A percentile compares a stretch with the other conserved stretches of the same genome.
Evolutionary conservation across 1,284 basidiomycete genomes (phyloP).

Genomic region (Phlebopus sp.): DNA sequence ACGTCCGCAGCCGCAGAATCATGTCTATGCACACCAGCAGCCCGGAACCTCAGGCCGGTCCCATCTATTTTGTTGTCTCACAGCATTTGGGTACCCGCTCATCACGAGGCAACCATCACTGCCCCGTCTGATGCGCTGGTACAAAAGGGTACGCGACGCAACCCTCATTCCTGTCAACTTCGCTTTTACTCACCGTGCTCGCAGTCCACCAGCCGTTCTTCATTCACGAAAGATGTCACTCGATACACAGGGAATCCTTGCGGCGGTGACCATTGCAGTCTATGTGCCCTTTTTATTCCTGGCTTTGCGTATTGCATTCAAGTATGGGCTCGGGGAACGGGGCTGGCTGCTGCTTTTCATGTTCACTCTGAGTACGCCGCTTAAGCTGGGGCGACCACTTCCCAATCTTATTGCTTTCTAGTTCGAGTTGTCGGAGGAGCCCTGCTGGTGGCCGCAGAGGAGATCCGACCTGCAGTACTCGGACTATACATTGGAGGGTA

Average conservation of each 20-base stretch:
- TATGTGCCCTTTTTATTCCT: constrained; percentile 52
- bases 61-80: neutral
- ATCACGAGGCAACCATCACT: constrained; percentile 12
- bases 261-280: constrained; percentile 51
- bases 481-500: constrained; percentile 49
- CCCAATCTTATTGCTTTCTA: constrained; percentile 25
- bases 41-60: too few species aligned
- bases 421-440: constrained; percentile 58
- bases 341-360: constrained; percentile 62
- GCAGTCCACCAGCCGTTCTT: neutral
- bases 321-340: constrained; percentile 52
- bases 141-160: constrained; percentile 12
- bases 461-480: constrained; percentile 34
- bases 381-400: constrained; percentile 1
- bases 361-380: constrained; percentile 45
- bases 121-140: constrained; percentile 18
- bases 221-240: constrained; percentile 28
- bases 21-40: too few species aligned
- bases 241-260: constrained; percentile 50
- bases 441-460: constrained; percentile 51
- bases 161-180: constrained; percentile 1
- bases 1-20: too few species aligned
- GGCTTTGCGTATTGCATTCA: constrained; percentile 42
- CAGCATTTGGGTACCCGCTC: neutral
- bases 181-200: constrained; percentile 1